Evolutionary conservation across 106 monocot genomes (phyloP), one percentile per base, ranked within the genome.

Genomic region (Phalaenopsis aphrodite): DNA sequence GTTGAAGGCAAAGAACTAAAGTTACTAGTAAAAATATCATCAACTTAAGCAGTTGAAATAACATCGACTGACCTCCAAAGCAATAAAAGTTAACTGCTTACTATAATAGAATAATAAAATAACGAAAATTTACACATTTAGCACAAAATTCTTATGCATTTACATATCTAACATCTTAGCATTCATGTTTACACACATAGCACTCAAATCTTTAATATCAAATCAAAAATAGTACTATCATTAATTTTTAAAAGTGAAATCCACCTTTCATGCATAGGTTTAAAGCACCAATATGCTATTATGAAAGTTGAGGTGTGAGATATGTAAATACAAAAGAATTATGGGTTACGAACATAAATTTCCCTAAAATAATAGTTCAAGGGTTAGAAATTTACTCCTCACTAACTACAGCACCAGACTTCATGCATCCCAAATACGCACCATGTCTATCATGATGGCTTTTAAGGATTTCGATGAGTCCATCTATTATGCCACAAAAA

Each of bases 401-500:
- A 80, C 48, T 91, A 82, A 95, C 73, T 55, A 99, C 99, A 68
- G 30, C 56, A 42, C 99, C 99, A 83, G 99, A 99, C 80, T 99
- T 99, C 99, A 99, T 99, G 82, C 99, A 99, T 11, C 99, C 99
- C 84, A 99, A 81, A 77, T 99, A 99, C 72, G 86, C 67, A 69
- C 91, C 89, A 84, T 90, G 79, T 36, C 86, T 83, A 46, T 83
- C 88, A 55, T 85, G 90, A 23, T 89, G 94, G 75, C 88, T 87
- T 87, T 95, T 84, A 72, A 99, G 89, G 84, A 95, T 89, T 83
- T 95, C 93, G 74, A 95, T 93, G 61, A 99, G 84, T 41, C 87
- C 93, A 86, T 86, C 96, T 96, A 75, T 49, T 17, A 77, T 66
- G 76, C 43, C 78, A 83, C 42, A 78, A 45, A 77, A 55, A 36